Evolutionary conservation across 2,329 filamentous ascomycete species (phyloP).

Genomic region (Trichoderma sp.): DNA sequence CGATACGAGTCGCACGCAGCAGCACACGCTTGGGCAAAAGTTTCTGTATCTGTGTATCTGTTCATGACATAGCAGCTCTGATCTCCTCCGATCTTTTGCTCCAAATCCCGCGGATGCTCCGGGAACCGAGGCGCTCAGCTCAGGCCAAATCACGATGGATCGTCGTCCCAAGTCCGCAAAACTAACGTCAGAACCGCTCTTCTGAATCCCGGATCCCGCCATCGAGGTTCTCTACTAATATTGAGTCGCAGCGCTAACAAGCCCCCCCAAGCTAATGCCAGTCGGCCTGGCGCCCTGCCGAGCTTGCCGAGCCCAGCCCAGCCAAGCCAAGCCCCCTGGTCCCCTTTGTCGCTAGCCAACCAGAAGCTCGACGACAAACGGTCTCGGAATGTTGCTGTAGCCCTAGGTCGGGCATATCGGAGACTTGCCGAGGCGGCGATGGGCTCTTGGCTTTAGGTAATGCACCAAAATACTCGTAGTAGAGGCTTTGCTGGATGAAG

Average conservation of each 20-base stretch:
- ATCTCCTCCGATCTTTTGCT: background rate
- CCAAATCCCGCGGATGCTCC: background rate
- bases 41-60: too few relatives aligned
- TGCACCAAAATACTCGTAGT: too few relatives aligned
- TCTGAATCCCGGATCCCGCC: background rate
- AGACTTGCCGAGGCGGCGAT: background rate
- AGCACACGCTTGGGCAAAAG: background rate
- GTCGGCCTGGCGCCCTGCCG: slow-evolving; percentile 10
- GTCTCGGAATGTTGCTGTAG: background rate
- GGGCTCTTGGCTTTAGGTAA: background rate
- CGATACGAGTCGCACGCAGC: background rate
- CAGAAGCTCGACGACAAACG: background rate
- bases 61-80: background rate
- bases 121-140: background rate
- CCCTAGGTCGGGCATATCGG: slow-evolving; percentile 9
- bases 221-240: background rate
- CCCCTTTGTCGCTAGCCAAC: background rate
- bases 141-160: background rate
- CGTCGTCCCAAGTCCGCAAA: background rate
- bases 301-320: slow-evolving; percentile 8
- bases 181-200: background rate
- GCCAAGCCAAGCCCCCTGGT: background rate
- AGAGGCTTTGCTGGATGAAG: background rate
- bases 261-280: background rate
- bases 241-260: background rate